phyloP scores from a whole-genome alignment of 2,329 filamentous ascomycete species.

The Aureobasidium sp. region DNA sequence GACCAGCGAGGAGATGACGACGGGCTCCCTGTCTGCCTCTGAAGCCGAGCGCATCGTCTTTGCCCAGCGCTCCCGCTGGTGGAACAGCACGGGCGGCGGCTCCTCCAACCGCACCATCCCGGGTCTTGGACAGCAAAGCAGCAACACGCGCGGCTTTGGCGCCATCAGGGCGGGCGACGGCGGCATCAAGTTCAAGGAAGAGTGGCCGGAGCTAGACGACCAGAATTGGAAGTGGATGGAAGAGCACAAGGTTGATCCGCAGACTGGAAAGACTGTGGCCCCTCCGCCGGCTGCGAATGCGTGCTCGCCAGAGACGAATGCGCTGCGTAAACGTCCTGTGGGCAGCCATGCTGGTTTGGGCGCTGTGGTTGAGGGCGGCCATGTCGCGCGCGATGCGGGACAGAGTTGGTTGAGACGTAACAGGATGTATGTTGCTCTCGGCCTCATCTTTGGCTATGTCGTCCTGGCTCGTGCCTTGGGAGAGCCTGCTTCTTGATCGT shows the following conservation, averaged over 20 bases:
- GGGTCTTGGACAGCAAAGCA: conserved; percentile 43
- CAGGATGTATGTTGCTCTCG: conserved; percentile 66
- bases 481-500: conserved; percentile 21
- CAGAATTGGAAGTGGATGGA: conserved; percentile 93
- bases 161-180: conserved; percentile 84
- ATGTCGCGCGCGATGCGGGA: conserved; percentile 68
- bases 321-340: conserved; percentile 55
- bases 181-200: conserved; percentile 77
- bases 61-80: conserved; percentile 78
- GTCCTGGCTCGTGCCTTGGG: conserved; percentile 69
- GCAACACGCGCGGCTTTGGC: conserved; percentile 58
- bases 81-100: conserved; percentile 91
- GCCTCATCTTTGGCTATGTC: conserved; percentile 72
- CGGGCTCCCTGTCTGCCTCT: conserved; percentile 73
- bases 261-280: conserved; percentile 52
- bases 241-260: conserved; percentile 68
- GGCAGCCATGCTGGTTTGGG: conserved; percentile 49
- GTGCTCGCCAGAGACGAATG: conserved; percentile 59
- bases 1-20: conserved; percentile 98
- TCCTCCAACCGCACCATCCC: conserved; percentile 49
- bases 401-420: conserved; percentile 76
- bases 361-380: conserved; percentile 68
- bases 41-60: conserved; percentile 71
- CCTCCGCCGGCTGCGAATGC: conserved; percentile 37
- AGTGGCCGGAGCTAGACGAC: conserved; percentile 83